Evolutionary conservation across 352 stramenopile genomes (phyloP), one percentile per base, ranked within the genome.

Genomic region (Pythium plurisporium): DNA sequence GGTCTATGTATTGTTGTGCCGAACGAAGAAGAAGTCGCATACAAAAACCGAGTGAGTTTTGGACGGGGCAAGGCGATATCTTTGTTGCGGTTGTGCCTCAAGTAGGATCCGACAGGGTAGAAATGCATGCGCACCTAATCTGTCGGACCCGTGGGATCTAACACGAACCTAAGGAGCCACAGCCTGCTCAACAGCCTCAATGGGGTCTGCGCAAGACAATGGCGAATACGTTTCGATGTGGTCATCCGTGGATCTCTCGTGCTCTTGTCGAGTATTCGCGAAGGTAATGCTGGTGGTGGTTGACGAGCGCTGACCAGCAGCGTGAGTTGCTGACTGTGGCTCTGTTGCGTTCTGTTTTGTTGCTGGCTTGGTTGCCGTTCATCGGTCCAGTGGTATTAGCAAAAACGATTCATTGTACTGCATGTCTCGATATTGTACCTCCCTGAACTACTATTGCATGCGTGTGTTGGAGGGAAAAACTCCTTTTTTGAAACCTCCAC

Each of bases 71-170:
- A 49, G 58, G 58, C 31, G 44, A 65, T 49, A 65, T 65, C 41
- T 29, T 48, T 59, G 58, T 59, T 65, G 58, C 58, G 58, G 58
- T 65, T 65, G 58, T 57, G 51, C 25, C 37, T 65, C 45, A 65
- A 67, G 59, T 67, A 67, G 59, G 59, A 67, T 67, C 59, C 59
- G 59, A 67, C 59, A 47, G 29, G 15, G 30, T 4, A 4, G 12
- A 37, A 3, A 27, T 31, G 14, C 4, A 26, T 34, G 27, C 56
- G 58, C 34, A 65, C 58, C 45, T 65, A 55, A 27, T n/a, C 8
- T 27, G 29, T 46, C 23, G 22, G 48, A 57, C 22, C 29, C 3
- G 20, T n/a, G n/a, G 12, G 1, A 6, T 51, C 47, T 45, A 49
- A 48, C 31, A 25, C 56, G 47, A 57, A 64, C 56, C 33, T 64